Evolutionary conservation across 805 yeast genomes (phyloP).

Genomic region (Nakazawaea populi): DNA sequence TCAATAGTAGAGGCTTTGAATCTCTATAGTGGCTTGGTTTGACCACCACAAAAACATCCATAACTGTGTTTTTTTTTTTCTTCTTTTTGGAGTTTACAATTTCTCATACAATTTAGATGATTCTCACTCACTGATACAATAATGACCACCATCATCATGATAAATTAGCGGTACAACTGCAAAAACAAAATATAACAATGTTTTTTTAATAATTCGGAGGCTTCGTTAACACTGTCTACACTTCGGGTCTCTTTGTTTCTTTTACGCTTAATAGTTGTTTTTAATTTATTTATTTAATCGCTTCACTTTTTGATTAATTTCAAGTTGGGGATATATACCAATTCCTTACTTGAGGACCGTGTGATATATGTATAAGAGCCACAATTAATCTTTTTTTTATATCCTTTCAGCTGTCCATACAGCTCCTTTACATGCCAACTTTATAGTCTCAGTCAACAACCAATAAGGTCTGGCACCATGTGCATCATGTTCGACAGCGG

Average conservation of each 20-base stretch:
- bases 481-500: conserved; percentile 89
- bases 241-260: no score
- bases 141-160: no score
- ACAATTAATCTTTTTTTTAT: conserved; percentile 18
- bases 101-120: neutral
- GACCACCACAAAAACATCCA: conserved; percentile 4
- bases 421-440: conserved; percentile 78
- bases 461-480: conserved; percentile 90
- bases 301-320: no score
- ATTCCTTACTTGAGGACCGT: no score
- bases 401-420: conserved; percentile 87
- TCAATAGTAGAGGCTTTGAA: conserved; percentile 70
- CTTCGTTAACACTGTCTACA: no score
- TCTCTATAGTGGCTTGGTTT: conserved; percentile 77
- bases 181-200: no score
- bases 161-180: no score
- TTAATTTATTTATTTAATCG: neutral
- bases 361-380: no score
- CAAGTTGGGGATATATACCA: neutral
- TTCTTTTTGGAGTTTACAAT: no score
- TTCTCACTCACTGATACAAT: no score
- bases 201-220: no score
- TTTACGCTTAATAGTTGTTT: no score
- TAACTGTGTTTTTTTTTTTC: neutral
- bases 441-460: conserved; percentile 82